Evolutionary conservation across 2,329 filamentous ascomycete genomes (phyloP), one percentile per base, ranked within the genome.

Genomic region (Pezicula carpinea): DNA sequence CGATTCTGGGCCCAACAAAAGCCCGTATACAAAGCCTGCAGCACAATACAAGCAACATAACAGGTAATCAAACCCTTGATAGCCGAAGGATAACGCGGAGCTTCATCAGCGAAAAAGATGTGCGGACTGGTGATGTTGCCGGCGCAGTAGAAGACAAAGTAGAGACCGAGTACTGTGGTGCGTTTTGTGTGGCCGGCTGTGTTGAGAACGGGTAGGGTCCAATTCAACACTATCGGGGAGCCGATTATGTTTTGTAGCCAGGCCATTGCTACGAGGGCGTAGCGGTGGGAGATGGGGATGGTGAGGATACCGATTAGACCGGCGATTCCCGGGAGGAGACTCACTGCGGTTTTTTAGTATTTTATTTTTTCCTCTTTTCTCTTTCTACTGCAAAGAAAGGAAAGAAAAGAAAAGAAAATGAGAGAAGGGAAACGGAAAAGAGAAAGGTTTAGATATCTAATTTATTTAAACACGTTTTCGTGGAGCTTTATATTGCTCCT

Each of bases 141-240:
- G 13, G 88, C 79, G 42, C 82, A 85, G 59, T 88, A 88, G 1
- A 82, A 83, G 0, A 86, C 82, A 52, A 89, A 89, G 2, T 85
- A 82, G 0, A 80, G 79, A 0, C 81, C 79, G 0, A 84, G 80
- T 71, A 84, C 86, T 56, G 83, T 81, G 51, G 80, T 85, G 70
- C 88, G 88, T 68, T 89, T 89, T 0, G 85, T 88, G 21, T 84
- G 77, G 0, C 85, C 85, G 0, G 84, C 83, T 0, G 88, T 82
- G 51, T 89, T 89, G 17, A 78, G 70, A 48, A 66, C 70, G 33
- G 76, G 64, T 48, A 76, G 72, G 7, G 43, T 52, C 47, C 44
- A 52, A 10, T 17, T 38, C n/a, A 52, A 23, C 6, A 52, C 31
- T 29, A 49, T 49, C 8, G 50, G 44, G 2, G 80, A 88, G 1